Conservation (phyloP, 208 protist species). For the Vickermania ingenoplastis region DNA sequence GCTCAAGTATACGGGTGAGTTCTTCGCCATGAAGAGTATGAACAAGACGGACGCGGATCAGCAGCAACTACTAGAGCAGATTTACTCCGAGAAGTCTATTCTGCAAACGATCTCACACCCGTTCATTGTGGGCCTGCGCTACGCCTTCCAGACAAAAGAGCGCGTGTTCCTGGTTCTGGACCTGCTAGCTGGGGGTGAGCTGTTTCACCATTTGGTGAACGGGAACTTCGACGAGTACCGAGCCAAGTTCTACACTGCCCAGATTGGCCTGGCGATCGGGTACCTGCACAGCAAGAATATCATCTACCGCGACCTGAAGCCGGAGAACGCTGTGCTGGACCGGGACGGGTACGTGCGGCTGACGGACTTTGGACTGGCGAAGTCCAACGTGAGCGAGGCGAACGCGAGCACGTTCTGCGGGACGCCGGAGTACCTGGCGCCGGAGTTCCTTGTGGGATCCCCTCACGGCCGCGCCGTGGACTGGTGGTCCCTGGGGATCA, state of each 20-base stretch:
- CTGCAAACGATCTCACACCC: conserved; percentile 89
- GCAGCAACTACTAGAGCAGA: conserved; percentile 60
- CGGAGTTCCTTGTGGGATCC: conserved; percentile 87
- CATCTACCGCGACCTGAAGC: conserved; percentile 91
- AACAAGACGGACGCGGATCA: conserved; percentile 54
- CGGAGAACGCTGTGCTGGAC: conserved; percentile 87
- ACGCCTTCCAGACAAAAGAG: conserved; percentile 92
- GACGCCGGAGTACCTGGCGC: conserved; percentile 83
- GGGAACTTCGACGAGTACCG: conserved; percentile 57
- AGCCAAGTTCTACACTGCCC: conserved; percentile 88
- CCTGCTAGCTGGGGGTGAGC: conserved; percentile 86
- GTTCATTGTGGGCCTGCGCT: conserved; percentile 92
- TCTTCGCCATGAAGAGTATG: conserved; percentile 92
- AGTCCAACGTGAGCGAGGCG: conserved; percentile 64
- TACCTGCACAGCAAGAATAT: conserved; percentile 90
- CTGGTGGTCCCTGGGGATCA: conserved; percentile 96
- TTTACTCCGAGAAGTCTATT: conserved; percentile 83
- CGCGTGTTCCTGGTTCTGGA: conserved; percentile 91
- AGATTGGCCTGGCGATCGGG: conserved; percentile 83
- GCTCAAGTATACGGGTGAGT: conserved; percentile 69
- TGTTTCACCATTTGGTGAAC: conserved; percentile 86
- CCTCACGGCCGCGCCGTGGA: conserved; percentile 93
- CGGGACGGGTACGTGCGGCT: conserved; percentile 77
- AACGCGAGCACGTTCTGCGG: too few relatives aligned
- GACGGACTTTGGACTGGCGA: conserved; percentile 87